Evolutionary conservation across 306 rosid species (phyloP), one percentile per base, ranked within the genome.

Genomic region (Sindora glabra): DNA sequence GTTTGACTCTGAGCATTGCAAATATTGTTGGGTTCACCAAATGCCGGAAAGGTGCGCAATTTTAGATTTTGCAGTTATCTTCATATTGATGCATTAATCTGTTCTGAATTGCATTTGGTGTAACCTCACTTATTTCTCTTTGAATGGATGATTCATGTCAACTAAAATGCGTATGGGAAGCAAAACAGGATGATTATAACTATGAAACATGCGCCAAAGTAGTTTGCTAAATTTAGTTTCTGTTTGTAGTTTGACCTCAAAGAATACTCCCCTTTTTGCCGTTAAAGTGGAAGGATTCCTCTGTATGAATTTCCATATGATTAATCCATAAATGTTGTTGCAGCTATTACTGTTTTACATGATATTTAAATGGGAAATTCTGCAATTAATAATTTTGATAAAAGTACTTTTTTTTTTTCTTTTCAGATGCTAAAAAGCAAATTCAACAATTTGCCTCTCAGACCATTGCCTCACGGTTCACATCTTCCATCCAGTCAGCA

Each of bases 361-460:
- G 60, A 55, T 16, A 14, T 72, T 73, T 36, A 59, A 32, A 40
- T 58, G 37, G 18, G 52, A 51, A 59, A 45, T 48, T 34, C 32
- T 22, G 57, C 2, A 42, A 52, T 32, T 26, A 27, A 27, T 27
- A 5, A 11, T 51, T 1, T 9, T 15, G 33, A 51, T 47, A 54
- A 62, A 45, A 44, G 38, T 67, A 30, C 40, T 29, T 79, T 66
- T 12, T 9, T 71, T 53, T 60, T 34, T n/a, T n/a, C n/a, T 10
- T 86, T 75, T 74, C 95, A 91, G 95, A 79, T 76, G 96, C 97
- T 42, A 90, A 85, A 82, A 85, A 87, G 85, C 95, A 90, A 86
- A 65, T 90, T 74, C 95, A 87, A 72, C 97, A 87, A 67, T 90
- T 78, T 60, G 97, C 97, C 24, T 51, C 95, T 49, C 95, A 82